Evolutionary conservation across 2,329 filamentous ascomycete genomes (phyloP).

Genomic region (Microdochium trichocladiopsis): DNA sequence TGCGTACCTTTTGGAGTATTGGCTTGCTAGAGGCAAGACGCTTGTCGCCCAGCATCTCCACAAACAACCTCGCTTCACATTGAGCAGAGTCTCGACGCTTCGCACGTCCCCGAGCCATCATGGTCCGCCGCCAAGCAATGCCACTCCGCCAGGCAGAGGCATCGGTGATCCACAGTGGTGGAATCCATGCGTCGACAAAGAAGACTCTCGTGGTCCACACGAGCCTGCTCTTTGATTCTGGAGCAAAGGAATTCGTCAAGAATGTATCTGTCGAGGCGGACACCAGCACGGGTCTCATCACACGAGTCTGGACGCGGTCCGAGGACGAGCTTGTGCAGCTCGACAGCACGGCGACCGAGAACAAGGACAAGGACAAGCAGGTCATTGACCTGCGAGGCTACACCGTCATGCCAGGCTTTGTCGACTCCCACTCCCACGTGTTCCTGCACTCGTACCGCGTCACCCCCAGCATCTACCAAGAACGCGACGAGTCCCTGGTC

Average conservation of each 20-base stretch:
- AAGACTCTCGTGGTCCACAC: not conserved
- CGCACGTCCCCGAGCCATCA: too few species aligned
- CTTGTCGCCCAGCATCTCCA: too few species aligned
- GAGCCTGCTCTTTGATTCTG: not conserved
- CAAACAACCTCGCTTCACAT: too few species aligned
- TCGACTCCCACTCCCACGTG: constrained; percentile 50
- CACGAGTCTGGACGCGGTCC: not conserved
- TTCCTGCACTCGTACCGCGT: constrained; percentile 43
- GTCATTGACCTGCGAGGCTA: constrained; percentile 45
- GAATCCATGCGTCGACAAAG: not conserved
- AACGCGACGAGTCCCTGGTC: constrained; percentile 50
- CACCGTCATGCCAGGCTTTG: constrained; percentile 42
- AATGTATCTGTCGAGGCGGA: not conserved
- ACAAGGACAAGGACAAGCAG: constrained; percentile 9
- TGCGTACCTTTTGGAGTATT: too few species aligned
- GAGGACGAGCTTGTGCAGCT: constrained; percentile 13
- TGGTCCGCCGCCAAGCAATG: not conserved
- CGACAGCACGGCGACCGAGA: constrained; percentile 11
- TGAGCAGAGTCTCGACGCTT: too few species aligned
- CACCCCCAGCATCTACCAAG: constrained; percentile 29
- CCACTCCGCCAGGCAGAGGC: not conserved
- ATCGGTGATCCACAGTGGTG: not conserved
- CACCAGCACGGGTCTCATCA: not conserved
- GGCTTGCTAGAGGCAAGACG: too few species aligned
- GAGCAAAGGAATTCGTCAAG: not conserved